Evolutionary conservation across 2,329 filamentous ascomycete genomes (phyloP).

Genomic region (Fusarium sp.): DNA sequence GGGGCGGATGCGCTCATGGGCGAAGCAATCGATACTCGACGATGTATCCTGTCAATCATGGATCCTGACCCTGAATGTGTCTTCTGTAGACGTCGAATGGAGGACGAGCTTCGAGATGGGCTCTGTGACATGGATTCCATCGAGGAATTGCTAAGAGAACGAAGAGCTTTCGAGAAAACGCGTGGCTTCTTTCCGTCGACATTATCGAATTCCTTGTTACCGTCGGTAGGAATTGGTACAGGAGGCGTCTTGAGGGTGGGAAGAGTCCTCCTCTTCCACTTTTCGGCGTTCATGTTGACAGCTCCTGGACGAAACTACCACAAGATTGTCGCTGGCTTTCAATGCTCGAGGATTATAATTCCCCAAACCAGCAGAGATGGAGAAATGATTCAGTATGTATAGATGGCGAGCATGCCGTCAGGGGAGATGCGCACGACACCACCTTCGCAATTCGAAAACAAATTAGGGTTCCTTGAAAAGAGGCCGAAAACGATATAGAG

Average conservation of each 20-base stretch:
- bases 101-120: conserved; percentile 46
- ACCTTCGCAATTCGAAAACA: conserved; percentile 19
- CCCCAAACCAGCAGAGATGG: conserved; percentile 7
- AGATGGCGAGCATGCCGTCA: conserved; percentile 32
- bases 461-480: conserved; percentile 12
- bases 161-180: conserved; percentile 49
- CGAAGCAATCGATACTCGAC: conserved; percentile 52
- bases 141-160: conserved; percentile 53
- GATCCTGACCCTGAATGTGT: conserved; percentile 50
- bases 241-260: conserved; percentile 41
- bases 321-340: conserved; percentile 1
- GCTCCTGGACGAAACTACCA: neutral
- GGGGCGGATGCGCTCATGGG: conserved; percentile 43
- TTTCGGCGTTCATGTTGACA: conserved; percentile 45
- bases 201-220: conserved; percentile 34
- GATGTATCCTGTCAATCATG: conserved; percentile 54
- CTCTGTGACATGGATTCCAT: conserved; percentile 51
- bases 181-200: conserved; percentile 48
- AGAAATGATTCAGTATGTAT: conserved; percentile 18
- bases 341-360: neutral
- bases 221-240: conserved; percentile 31
- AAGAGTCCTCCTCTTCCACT: conserved; percentile 49
- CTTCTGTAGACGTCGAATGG: conserved; percentile 50
- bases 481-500: conserved; percentile 6
- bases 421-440: conserved; percentile 14